Evolutionary conservation across 2,329 filamentous ascomycete genomes (phyloP).

Genomic region (Ascochyta rabiei): DNA sequence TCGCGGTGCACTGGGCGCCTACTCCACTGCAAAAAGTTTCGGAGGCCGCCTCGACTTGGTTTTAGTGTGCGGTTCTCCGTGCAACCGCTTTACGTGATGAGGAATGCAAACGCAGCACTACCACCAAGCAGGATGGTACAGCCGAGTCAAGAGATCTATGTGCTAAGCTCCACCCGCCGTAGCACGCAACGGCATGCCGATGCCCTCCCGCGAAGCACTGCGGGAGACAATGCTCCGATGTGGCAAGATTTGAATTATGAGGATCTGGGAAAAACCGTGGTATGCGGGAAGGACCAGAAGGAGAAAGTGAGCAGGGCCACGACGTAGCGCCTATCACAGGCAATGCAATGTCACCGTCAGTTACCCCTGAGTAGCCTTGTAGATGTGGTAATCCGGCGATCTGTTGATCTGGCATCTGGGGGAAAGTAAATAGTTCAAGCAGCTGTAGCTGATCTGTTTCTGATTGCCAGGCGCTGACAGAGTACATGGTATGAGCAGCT

Average conservation of each 20-base stretch:
- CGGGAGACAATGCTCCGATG: constrained; percentile 10
- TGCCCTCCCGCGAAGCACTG: neutral
- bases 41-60: constrained; percentile 2
- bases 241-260: neutral
- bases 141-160: neutral
- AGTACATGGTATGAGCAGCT: constrained; percentile 7
- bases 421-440: constrained; percentile 6
- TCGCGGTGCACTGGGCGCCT: neutral
- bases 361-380: constrained; percentile 15
- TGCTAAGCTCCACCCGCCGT: constrained; percentile 2
- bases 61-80: neutral
- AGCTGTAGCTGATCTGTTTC: constrained; percentile 15
- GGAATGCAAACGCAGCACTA: neutral
- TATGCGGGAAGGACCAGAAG: neutral
- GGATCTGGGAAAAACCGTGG: neutral
- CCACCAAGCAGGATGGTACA: neutral
- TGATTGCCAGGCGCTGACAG: constrained; percentile 2
- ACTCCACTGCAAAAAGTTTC: constrained; percentile 1
- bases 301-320: neutral
- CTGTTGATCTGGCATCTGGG: constrained; percentile 15
- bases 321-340: constrained; percentile 1
- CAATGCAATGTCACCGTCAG: constrained; percentile 6
- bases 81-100: constrained; percentile 1
- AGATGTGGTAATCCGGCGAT: constrained; percentile 4
- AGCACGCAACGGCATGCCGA: constrained; percentile 10